Evolutionary conservation across 176 grass and related monocot species (phyloP), one percentile per base, ranked within the genome.

Genomic region (Oryza meyeriana): DNA sequence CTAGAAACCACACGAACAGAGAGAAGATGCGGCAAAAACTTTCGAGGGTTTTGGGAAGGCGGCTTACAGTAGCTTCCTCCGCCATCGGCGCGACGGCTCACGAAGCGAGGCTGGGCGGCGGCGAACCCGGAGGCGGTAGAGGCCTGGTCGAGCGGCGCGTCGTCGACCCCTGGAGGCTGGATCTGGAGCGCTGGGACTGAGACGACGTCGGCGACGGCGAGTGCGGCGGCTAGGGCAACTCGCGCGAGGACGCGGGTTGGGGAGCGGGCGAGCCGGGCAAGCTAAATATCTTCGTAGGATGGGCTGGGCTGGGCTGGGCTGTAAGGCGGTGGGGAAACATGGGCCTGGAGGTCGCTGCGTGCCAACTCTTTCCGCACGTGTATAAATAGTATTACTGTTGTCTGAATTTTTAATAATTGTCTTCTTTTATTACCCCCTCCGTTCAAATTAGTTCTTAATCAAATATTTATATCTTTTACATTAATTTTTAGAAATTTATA

Each of bases 41-140:
- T 28, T 11, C 22, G 2, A 17, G 12, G 1, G 36, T 4, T 27
- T 58, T 58, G 52, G 52, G 52, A 10, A 0, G 33, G 32, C 20
- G 6, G 44, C 74, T 86, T 86, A 90, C 88, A 78, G 82, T 90
- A 61, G 79, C 2, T 50, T 90, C 84, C 31, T 90, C 88, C 68
- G 83, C 88, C 84, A 86, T 90, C n/a, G 58, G 27, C 11, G n/a
- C 63, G 31, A 64, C 41, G 57, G 67, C 84, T 73, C 31, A 79
- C 78, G 29, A 78, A 81, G 40, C 30, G 20, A 39, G 65, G 20
- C 50, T 7, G 29, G 73, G 20, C 18, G 22, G 52, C 1, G 22
- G 8, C 6, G 52, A n/a, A 6, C 17, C 50, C 9, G 50, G 8
- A 10, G 22, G 18, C 10, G 52, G 22, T 20, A 55, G 50, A 48